Evolutionary conservation across 2,329 filamentous ascomycete species (phyloP).

Genomic region (Didymella exigua): DNA sequence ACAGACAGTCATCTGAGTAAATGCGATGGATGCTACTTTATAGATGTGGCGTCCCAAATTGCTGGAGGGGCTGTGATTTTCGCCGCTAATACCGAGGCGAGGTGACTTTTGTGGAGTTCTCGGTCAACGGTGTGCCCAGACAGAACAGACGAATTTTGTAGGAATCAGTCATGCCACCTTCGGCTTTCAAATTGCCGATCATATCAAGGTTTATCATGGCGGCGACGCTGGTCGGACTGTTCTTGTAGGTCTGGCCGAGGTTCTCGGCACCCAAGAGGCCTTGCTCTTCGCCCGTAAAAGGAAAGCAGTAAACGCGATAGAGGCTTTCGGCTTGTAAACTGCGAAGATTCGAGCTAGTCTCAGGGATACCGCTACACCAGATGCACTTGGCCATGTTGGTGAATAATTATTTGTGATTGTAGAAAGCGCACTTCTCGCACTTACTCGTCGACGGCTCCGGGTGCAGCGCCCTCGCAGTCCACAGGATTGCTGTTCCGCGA

Average conservation of each 20-base stretch:
- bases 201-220: conserved; percentile 63
- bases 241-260: conserved; percentile 57
- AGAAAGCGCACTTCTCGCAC: background rate
- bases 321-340: conserved; percentile 53
- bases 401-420: background rate
- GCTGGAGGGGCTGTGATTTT: conserved; percentile 60
- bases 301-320: conserved; percentile 60
- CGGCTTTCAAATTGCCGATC: conserved; percentile 53
- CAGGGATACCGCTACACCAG: conserved; percentile 49
- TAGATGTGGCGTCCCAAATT: conserved; percentile 60
- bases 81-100: conserved; percentile 47
- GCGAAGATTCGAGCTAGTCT: conserved; percentile 60
- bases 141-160: conserved; percentile 60
- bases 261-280: conserved; percentile 56
- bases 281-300: conserved; percentile 63
- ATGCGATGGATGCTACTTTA: conserved; percentile 57
- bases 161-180: conserved; percentile 51
- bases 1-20: conserved; percentile 59
- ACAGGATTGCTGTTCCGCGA: conserved; percentile 55
- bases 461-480: conserved; percentile 57
- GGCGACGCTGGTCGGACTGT: conserved; percentile 57
- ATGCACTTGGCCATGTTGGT: conserved; percentile 14
- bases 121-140: conserved; percentile 53
- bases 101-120: conserved; percentile 45
- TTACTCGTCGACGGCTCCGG: conserved; percentile 60